Base-by-base conservation (phyloP, 768 basidiomycete species). In the Lentinula guzmanii region DNA sequence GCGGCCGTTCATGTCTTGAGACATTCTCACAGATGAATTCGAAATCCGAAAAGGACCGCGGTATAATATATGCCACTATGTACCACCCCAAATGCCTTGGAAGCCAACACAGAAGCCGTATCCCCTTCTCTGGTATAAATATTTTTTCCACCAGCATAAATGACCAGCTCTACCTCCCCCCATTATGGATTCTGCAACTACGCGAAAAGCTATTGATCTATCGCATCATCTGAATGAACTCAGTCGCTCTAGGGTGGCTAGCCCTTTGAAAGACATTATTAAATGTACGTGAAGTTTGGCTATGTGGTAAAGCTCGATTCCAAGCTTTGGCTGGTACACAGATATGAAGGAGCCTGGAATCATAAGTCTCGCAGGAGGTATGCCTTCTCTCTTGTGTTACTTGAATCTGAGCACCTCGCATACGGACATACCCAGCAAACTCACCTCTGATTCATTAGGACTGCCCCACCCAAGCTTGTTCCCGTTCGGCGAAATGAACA, bases 161-260 rank as follows among this genome's bases (percentile, higher is more conserved):
- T 43, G 42, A 5, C 45, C 21, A 46, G 8, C 45, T 46, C n/a
- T n/a, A 24, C 45, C 21, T 46, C 9, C 53, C 37, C 8, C 53
- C 16, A 39, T 13, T 11, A 54, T 54, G 53, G 5, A 15, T n/a
- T 21, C 37, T 52, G 31, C 51, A n/a, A 16, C 31, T 16, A 52
- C 10, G 3, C n/a, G 35, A 3, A 35, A 35, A 54, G 71, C 83
- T 1, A 69, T 81, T 54, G 84, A 86, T 69, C 71, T 85, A 31
- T 79, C 80, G 34, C 82, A 85, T 66, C 86, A 86, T 67, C 69
- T 87, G 21, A 82, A 79, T 24, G 67, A 74, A 9, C 43, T 81
- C 11, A 68, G 82, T 13, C 75, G 72, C 55, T 70, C 75, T 28
- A 71, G 83, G 46, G 55, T 65, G 52, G 62, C 71, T 4, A 80